Percentiles rank a stretch among this genome's conserved stretches.
Evolutionary conservation across 208 protist species (phyloP).

Genomic region (Naegleria lovaniensis): DNA sequence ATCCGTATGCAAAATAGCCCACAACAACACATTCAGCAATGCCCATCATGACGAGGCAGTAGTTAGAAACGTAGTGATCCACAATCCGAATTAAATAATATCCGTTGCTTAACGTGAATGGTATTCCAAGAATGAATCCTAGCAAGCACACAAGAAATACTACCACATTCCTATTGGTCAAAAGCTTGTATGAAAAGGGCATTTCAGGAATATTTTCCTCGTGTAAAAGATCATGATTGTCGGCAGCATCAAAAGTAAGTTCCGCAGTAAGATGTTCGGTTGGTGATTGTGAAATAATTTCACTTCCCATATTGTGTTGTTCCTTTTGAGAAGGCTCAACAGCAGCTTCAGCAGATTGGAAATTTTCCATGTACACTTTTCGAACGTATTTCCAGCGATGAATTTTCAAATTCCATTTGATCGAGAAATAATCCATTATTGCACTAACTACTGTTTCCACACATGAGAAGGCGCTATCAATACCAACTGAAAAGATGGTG

Average conservation of each 20-base stretch:
- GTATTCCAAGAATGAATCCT: neutral
- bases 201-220: neutral
- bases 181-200: neutral
- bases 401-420: neutral
- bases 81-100: neutral
- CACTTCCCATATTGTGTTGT: neutral
- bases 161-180: neutral
- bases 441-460: neutral
- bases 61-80: constrained; percentile 2
- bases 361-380: neutral
- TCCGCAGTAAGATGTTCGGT: neutral
- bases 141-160: neutral
- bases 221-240: neutral
- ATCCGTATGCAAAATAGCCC: neutral
- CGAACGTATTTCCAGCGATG: neutral
- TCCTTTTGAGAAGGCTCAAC: neutral
- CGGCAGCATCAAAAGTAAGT: neutral
- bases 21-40: constrained; percentile 7
- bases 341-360: neutral
- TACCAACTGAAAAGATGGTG: neutral
- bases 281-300: neutral
- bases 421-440: neutral
- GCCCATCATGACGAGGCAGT: neutral
- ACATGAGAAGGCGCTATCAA: neutral
- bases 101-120: neutral